Evolutionary conservation across 106 monocot genomes (phyloP).

Genomic region (Ottelia alismoides): DNA sequence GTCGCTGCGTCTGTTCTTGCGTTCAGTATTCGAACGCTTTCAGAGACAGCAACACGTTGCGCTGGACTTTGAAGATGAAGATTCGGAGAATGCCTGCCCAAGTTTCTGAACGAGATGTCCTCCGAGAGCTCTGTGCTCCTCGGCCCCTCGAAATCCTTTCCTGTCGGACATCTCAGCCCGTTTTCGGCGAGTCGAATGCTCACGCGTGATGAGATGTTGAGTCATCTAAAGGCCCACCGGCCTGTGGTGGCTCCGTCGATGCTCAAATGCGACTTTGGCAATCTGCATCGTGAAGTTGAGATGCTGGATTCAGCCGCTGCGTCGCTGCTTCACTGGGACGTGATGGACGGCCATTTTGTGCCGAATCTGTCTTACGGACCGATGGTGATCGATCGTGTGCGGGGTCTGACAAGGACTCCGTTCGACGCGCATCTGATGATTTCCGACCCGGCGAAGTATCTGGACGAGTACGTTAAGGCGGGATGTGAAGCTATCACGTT

Average conservation of each 20-base stretch:
- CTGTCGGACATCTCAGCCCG: no score
- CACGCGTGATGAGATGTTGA: no score
- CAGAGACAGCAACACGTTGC: no score
- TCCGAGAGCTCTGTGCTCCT: no score
- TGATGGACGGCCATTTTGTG: constrained; percentile 4
- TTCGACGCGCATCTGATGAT: constrained; percentile 3
- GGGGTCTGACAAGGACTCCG: not conserved
- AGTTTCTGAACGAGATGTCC: no score
- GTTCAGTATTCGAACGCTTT: no score
- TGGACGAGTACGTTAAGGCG: not conserved
- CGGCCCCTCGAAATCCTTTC: no score
- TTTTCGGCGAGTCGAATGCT: no score
- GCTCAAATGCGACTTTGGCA: not conserved
- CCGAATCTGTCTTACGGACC: not conserved
- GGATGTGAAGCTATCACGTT: not conserved
- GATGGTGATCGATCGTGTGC: not conserved
- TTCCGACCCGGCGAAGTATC: not conserved
- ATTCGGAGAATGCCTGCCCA: no score
- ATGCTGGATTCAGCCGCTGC: not conserved
- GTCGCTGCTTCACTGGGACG: not conserved
- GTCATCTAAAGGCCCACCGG: no score
- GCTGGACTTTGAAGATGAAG: no score
- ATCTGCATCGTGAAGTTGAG: not conserved
- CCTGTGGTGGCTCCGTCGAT: not conserved
- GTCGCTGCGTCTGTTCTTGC: no score